Conservation (phyloP, 805 yeast genomes). For the Metschnikowia kofuensis region DNA sequence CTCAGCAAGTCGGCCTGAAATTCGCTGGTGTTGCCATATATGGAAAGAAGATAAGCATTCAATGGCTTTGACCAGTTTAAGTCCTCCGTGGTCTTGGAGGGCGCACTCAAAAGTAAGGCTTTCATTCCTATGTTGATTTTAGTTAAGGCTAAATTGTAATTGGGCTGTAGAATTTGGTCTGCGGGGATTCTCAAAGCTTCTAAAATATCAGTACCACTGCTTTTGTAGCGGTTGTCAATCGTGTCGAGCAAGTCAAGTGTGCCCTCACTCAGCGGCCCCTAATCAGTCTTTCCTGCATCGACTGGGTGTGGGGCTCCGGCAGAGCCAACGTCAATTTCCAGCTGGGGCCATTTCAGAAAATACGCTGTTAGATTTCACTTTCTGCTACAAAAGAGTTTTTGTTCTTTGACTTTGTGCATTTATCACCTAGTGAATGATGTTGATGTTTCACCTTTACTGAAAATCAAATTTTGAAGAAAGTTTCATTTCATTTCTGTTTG, state of each 20-base stretch:
- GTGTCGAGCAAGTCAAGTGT: background rate
- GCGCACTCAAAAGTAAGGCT: conserved; percentile 19
- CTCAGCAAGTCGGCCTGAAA: conserved; percentile 53
- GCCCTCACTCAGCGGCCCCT: background rate
- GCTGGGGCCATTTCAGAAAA: too few species aligned
- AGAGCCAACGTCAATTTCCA: too few species aligned
- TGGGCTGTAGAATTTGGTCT: background rate
- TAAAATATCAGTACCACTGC: too few species aligned
- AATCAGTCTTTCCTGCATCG: background rate
- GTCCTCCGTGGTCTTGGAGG: conserved; percentile 48
- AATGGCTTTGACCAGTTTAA: conserved; percentile 67
- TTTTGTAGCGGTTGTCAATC: background rate
- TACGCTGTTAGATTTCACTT: too few species aligned
- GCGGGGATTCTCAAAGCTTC: too few species aligned
- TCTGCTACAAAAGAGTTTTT: too few species aligned
- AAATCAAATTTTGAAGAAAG: too few species aligned
- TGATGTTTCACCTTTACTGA: too few species aligned
- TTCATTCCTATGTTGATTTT: conserved; percentile 14
- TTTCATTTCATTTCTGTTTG: too few species aligned
- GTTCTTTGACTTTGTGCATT: too few species aligned
- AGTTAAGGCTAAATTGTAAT: background rate
- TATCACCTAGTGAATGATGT: too few species aligned
- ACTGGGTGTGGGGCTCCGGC: conserved; percentile 43
- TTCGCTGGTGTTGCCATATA: conserved; percentile 62
- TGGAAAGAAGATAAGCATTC: conserved; percentile 50